These are phyloP conservation scores for Ogataea glucozyma DNA, from an alignment of 805 yeast species.

Conservation along the genomic window DNA sequence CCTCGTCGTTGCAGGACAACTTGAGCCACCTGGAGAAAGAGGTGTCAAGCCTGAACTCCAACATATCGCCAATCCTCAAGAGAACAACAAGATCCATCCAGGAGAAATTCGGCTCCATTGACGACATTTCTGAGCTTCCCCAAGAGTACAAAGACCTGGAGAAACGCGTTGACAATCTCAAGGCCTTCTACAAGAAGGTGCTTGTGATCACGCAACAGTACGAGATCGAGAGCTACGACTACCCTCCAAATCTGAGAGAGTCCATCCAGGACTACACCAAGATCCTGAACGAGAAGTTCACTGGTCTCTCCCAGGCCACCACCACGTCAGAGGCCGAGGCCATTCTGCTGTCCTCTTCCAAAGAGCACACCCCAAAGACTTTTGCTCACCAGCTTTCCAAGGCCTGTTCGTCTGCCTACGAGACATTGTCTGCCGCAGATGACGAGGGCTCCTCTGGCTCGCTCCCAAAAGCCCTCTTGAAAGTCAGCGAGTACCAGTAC, in stretches of 20 bases:
- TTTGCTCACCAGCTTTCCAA: conserved; percentile 69
- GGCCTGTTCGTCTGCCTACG: conserved; percentile 53
- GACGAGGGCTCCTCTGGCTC: conserved; percentile 46
- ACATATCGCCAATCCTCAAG: conserved; percentile 55
- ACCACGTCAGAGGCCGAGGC: conserved; percentile 68
- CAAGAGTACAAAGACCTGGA: conserved; percentile 70
- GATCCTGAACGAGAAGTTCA: conserved; percentile 54
- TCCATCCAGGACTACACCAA: conserved; percentile 63
- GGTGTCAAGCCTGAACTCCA: conserved; percentile 35
- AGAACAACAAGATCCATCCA: conserved; percentile 61
- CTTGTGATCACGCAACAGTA: conserved; percentile 59
- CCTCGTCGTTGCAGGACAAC: conserved; percentile 35
- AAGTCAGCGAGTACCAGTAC: conserved; percentile 55
- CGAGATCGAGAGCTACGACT: conserved; percentile 75
- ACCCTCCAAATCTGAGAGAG: conserved; percentile 77
- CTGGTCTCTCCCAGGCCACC: conserved; percentile 61
- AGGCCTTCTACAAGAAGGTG: conserved; percentile 55
- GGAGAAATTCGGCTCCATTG: conserved; percentile 63
- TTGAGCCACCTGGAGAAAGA: conserved; percentile 35
- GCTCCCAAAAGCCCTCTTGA: conserved; percentile 54
- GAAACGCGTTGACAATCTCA: conserved; percentile 62
- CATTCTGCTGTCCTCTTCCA: conserved; percentile 41
- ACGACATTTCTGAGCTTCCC: conserved; percentile 72
- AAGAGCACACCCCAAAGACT: conserved; percentile 58
- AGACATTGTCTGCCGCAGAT: conserved; percentile 38